Evolutionary conservation across 2,329 filamentous ascomycete genomes (phyloP).

Genomic region (Fusarium nematophilum): DNA sequence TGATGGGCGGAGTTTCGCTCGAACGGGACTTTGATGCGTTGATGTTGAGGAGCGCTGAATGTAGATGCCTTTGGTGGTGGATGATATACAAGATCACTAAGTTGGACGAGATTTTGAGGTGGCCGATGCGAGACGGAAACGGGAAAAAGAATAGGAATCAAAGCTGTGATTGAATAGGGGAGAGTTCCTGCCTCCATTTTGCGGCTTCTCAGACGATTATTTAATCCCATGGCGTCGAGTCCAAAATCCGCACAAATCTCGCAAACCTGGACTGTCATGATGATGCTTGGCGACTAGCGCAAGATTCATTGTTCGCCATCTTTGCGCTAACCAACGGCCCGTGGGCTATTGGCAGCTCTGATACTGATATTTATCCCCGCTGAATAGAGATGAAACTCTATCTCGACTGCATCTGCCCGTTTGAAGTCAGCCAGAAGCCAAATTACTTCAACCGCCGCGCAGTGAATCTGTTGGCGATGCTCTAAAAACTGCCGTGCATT

Average conservation of each 20-base stretch:
- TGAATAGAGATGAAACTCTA: neutral
- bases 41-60: slow-evolving; percentile 1
- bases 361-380: no score
- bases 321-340: neutral
- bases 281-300: slow-evolving; percentile 29
- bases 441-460: no score
- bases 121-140: neutral
- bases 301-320: neutral
- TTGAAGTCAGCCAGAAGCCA: neutral
- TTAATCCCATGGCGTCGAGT: slow-evolving; percentile 29
- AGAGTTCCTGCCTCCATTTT: slow-evolving; percentile 16
- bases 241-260: slow-evolving; percentile 53
- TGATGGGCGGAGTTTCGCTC: slow-evolving; percentile 32
- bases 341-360: neutral
- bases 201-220: slow-evolving; percentile 21
- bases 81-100: slow-evolving; percentile 1
- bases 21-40: neutral
- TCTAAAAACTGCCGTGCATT: slow-evolving; percentile 1
- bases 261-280: slow-evolving; percentile 39
- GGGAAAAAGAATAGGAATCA: neutral
- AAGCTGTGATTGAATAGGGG: neutral
- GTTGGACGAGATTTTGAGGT: neutral
- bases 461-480: neutral
- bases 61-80: slow-evolving; percentile 2
- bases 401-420: neutral